Evolutionary conservation across 2,329 filamentous ascomycete species (phyloP).

Genomic region (Aureobasidium lini): DNA sequence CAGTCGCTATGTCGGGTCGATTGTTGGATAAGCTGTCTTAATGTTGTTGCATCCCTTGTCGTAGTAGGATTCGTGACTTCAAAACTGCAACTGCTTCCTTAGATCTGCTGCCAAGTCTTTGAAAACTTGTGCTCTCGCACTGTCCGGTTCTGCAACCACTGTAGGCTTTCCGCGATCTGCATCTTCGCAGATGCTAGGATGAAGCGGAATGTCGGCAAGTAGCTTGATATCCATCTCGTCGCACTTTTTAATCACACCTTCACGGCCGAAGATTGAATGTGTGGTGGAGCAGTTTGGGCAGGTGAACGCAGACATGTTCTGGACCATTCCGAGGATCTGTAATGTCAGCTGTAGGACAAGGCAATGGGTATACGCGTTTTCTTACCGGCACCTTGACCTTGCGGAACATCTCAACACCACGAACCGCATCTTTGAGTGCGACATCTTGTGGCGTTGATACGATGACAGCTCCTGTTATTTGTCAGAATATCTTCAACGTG

Average conservation of each 20-base stretch:
- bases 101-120: slow-evolving; percentile 30
- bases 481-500: neutral
- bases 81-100: slow-evolving; percentile 14
- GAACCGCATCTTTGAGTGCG: slow-evolving; percentile 82
- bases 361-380: neutral
- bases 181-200: slow-evolving; percentile 79
- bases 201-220: slow-evolving; percentile 80
- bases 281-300: slow-evolving; percentile 53
- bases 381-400: slow-evolving; percentile 65
- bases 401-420: slow-evolving; percentile 87
- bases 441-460: slow-evolving; percentile 92
- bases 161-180: slow-evolving; percentile 83
- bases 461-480: slow-evolving; percentile 61
- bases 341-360: neutral
- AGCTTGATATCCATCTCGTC: slow-evolving; percentile 66
- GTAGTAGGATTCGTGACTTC: neutral
- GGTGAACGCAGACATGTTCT: slow-evolving; percentile 82
- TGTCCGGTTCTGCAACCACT: slow-evolving; percentile 75
- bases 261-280: slow-evolving; percentile 31
- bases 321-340: slow-evolving; percentile 70
- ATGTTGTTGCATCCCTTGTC: too few relatives aligned
- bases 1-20: too few relatives aligned
- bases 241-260: slow-evolving; percentile 59
- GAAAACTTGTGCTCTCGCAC: slow-evolving; percentile 65
- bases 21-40: too few relatives aligned